phyloP scores from a whole-genome alignment of 2,329 filamentous ascomycete genomes.

The Trichocomaceae sp. region DNA sequence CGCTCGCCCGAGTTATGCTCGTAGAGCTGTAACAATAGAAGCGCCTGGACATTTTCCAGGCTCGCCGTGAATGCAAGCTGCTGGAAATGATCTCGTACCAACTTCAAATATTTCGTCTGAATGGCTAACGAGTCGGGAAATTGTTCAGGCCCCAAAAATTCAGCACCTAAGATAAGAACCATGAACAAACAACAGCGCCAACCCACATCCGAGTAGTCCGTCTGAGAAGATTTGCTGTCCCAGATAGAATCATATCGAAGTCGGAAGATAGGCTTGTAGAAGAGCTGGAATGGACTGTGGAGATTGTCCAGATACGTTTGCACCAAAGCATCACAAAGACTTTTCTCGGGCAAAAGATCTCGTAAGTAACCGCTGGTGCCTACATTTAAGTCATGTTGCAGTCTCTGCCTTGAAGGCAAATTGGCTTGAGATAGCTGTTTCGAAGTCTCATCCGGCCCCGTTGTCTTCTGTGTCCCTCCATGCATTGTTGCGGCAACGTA shows the following conservation, averaged over 20 bases:
- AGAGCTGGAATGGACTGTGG: slow-evolving; percentile 33
- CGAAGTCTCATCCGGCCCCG: too few relatives aligned
- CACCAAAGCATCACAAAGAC: slow-evolving; percentile 25
- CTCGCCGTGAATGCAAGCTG: slow-evolving; percentile 28
- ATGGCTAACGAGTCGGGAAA: slow-evolving; percentile 20
- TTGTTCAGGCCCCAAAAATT: slow-evolving; percentile 20
- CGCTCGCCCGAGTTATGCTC: slow-evolving; percentile 37
- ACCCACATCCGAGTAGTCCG: slow-evolving; percentile 24
- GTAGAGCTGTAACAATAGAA: slow-evolving; percentile 30
- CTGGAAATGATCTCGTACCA: slow-evolving; percentile 22
- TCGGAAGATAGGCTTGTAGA: slow-evolving; percentile 32
- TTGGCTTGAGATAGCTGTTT: slow-evolving; percentile 1
- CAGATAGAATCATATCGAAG: slow-evolving; percentile 29
- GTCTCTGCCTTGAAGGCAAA: not conserved
- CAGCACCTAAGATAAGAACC: slow-evolving; percentile 33
- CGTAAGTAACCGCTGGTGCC: not conserved
- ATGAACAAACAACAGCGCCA: slow-evolving; percentile 35
- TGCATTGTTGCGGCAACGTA: not conserved
- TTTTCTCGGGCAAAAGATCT: slow-evolving; percentile 5
- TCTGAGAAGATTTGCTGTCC: slow-evolving; percentile 4
- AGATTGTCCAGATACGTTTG: slow-evolving; percentile 32
- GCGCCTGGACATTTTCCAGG: slow-evolving; percentile 27
- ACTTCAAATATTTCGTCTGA: slow-evolving; percentile 18
- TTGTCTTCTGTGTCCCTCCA: not conserved
- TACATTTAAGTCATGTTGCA: not conserved